Conservation (phyloP, 2,329 filamentous ascomycete genomes). For the Lasiodiplodia sp. region DNA sequence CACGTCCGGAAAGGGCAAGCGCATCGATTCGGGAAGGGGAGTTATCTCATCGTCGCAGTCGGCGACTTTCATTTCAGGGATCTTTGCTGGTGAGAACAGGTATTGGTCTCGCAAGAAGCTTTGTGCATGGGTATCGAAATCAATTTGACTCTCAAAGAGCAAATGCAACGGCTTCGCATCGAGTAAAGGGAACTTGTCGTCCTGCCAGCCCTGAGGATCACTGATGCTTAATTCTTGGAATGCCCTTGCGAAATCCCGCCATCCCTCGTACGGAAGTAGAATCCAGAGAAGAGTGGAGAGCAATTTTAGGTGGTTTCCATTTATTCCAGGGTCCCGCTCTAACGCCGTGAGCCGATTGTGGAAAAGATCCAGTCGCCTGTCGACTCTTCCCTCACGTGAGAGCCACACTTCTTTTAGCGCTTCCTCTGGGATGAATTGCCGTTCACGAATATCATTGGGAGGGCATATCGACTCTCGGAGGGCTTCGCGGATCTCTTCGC, state of each 20-base stretch:
- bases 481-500: background rate
- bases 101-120: background rate
- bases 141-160: constrained; percentile 3
- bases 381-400: background rate
- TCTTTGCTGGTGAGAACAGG: constrained; percentile 5
- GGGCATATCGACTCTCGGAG: background rate
- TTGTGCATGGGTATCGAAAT: background rate
- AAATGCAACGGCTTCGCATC: background rate
- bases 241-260: background rate
- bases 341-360: background rate
- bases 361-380: background rate
- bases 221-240: background rate
- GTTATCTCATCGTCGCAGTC: background rate
- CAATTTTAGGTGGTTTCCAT: background rate
- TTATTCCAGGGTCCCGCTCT: background rate
- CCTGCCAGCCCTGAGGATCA: background rate
- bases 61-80: background rate
- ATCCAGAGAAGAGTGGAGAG: constrained; percentile 10
- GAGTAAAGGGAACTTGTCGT: background rate
- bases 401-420: background rate
- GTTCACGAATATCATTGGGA: background rate
- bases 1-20: background rate
- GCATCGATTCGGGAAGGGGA: background rate
- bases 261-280: background rate
- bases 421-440: background rate